phyloP scores from a whole-genome alignment of 2,329 filamentous ascomycete species.

The Phoma sp. region DNA sequence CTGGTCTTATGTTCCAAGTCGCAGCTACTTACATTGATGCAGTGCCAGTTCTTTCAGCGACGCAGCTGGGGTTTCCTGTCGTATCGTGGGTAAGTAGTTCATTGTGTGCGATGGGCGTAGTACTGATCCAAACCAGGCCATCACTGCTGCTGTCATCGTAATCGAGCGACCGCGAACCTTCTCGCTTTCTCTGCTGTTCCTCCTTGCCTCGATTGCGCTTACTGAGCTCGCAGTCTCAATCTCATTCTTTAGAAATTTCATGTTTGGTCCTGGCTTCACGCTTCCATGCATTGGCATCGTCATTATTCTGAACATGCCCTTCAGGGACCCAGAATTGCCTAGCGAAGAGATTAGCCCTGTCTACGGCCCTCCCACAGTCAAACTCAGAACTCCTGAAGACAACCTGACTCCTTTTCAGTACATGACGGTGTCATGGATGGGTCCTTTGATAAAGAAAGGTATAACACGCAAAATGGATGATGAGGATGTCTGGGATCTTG shows the following conservation, averaged over 20 bases:
- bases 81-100: constrained; percentile 41
- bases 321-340: constrained; percentile 65
- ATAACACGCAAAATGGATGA: constrained; percentile 71
- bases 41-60: constrained; percentile 12
- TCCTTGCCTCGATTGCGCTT: constrained; percentile 44
- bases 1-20: constrained; percentile 37
- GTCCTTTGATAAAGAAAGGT: constrained; percentile 71
- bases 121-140: constrained; percentile 40
- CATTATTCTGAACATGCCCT: constrained; percentile 70
- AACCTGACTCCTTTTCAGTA: constrained; percentile 81
- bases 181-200: constrained; percentile 48
- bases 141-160: constrained; percentile 44
- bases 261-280: constrained; percentile 43
- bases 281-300: constrained; percentile 57
- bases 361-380: constrained; percentile 61
- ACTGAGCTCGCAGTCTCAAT: constrained; percentile 32
- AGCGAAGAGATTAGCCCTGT: constrained; percentile 64
- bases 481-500: constrained; percentile 80
- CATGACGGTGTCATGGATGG: constrained; percentile 84
- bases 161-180: constrained; percentile 51
- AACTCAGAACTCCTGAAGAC: constrained; percentile 78
- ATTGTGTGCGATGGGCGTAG: not conserved
- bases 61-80: constrained; percentile 33
- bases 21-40: constrained; percentile 8
- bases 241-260: constrained; percentile 40